phyloP scores from a whole-genome alignment of 225 moss, liverwort and hornwort genomes.

The Ulota crispa region DNA sequence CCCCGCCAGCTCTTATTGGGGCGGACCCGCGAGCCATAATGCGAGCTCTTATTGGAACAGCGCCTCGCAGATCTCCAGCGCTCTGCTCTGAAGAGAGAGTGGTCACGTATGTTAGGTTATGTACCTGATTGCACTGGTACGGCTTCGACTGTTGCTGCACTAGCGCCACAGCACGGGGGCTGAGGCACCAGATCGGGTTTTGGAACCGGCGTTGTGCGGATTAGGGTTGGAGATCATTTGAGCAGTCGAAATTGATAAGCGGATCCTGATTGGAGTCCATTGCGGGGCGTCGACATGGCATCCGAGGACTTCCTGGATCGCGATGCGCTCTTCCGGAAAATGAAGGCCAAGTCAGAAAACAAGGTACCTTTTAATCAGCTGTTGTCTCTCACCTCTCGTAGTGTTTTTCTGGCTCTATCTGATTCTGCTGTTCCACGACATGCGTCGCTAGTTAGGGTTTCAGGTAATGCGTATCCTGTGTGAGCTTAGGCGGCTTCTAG shows the following conservation, averaged over 20 bases:
- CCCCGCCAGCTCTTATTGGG: no score
- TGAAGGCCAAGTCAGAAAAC: constrained; percentile 89
- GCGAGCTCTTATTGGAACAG: no score
- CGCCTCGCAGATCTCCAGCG: no score
- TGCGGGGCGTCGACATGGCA: constrained; percentile 53
- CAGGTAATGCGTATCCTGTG: neutral
- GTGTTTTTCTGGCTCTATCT: neutral
- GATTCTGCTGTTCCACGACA: neutral
- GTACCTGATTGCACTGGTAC: neutral
- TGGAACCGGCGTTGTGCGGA: neutral
- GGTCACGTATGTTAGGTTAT: neutral
- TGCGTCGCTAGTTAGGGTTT: neutral
- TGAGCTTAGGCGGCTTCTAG: neutral
- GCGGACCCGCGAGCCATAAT: no score
- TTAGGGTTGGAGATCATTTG: constrained; percentile 22
- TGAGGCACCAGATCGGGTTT: neutral
- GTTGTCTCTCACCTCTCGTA: neutral
- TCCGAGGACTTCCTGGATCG: constrained; percentile 78
- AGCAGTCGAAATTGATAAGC: neutral
- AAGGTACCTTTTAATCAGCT: constrained; percentile 53
- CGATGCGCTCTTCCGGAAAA: constrained; percentile 82
- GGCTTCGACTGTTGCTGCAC: neutral
- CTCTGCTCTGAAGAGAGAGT: neutral
- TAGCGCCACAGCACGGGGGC: neutral
- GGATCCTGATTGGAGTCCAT: neutral